Percentiles rank a stretch among this genome's conserved stretches.
Conservation (phyloP, 495 filamentous ascomycete species). For the Cudoniella acicularis region DNA sequence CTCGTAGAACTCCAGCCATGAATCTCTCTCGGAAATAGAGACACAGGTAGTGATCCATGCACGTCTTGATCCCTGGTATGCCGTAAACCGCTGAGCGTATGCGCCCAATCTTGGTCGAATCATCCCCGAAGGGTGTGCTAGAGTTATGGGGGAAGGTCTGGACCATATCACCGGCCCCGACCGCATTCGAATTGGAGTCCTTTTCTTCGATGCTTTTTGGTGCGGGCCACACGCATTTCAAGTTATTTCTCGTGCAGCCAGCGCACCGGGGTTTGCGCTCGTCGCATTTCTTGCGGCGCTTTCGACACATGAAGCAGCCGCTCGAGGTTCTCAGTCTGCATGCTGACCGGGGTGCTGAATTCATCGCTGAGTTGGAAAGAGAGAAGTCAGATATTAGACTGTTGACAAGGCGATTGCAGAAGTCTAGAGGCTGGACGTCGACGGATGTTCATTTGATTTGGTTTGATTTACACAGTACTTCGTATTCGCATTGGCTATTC, state of each 20-base stretch:
- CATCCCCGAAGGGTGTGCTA: conserved; percentile 2
- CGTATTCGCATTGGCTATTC: too few relatives aligned
- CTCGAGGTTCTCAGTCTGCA: conserved; percentile 54
- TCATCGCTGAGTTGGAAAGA: background rate
- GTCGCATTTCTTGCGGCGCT: conserved; percentile 92
- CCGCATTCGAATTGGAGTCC: background rate
- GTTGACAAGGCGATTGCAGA: too few relatives aligned
- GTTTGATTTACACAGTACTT: too few relatives aligned
- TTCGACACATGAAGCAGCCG: conserved; percentile 84
- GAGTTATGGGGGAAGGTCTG: background rate
- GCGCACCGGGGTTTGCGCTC: conserved; percentile 75
- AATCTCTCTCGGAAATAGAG: conserved; percentile 8
- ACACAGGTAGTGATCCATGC: conserved; percentile 8
- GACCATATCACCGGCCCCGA: background rate
- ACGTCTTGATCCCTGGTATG: conserved; percentile 9
- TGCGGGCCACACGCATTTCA: conserved; percentile 7
- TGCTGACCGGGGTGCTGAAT: background rate
- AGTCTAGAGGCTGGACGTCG: too few relatives aligned
- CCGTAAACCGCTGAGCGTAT: conserved; percentile 1
- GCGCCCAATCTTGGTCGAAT: conserved; percentile 3
- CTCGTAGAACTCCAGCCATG: background rate
- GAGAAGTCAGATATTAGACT: too few relatives aligned
- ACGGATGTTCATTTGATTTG: too few relatives aligned
- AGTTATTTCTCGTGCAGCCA: conserved; percentile 4
- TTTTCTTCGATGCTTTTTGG: background rate